phyloP scores from a whole-genome alignment of 2,329 filamentous ascomycete genomes.

The Phialocephala subalpina region DNA sequence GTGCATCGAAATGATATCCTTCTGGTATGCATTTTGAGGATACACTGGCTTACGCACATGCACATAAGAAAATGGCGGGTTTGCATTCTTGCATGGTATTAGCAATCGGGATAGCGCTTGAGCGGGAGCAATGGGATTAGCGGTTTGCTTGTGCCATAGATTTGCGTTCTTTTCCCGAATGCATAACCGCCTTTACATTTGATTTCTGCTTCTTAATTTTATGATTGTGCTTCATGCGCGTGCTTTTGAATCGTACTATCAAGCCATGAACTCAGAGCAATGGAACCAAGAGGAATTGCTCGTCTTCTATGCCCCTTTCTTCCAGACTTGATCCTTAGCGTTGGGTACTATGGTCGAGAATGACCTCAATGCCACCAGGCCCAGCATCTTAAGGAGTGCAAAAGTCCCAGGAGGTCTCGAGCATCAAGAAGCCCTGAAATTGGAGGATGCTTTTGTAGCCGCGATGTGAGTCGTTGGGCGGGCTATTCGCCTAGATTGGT shows the following conservation, averaged over 20 bases:
- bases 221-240: neutral
- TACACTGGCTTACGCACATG: neutral
- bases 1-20: slow-evolving; percentile 4
- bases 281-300: neutral
- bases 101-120: slow-evolving; percentile 1
- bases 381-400: too few species aligned
- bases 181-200: neutral
- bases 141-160: neutral
- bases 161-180: neutral
- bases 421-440: too few species aligned
- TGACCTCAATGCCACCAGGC: too few species aligned
- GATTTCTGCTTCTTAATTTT: neutral
- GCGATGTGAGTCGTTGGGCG: too few species aligned
- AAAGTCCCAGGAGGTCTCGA: too few species aligned
- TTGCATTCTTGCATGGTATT: slow-evolving; percentile 9
- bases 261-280: too few species aligned
- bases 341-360: too few species aligned
- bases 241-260: too few species aligned
- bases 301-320: too few species aligned
- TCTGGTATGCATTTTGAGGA: slow-evolving; percentile 1
- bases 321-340: too few species aligned
- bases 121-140: neutral
- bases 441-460: too few species aligned
- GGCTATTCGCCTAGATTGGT: too few species aligned
- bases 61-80: neutral